Evolutionary conservation across 2,329 filamentous ascomycete species (phyloP).

Genomic region (Alternaria sp.): DNA sequence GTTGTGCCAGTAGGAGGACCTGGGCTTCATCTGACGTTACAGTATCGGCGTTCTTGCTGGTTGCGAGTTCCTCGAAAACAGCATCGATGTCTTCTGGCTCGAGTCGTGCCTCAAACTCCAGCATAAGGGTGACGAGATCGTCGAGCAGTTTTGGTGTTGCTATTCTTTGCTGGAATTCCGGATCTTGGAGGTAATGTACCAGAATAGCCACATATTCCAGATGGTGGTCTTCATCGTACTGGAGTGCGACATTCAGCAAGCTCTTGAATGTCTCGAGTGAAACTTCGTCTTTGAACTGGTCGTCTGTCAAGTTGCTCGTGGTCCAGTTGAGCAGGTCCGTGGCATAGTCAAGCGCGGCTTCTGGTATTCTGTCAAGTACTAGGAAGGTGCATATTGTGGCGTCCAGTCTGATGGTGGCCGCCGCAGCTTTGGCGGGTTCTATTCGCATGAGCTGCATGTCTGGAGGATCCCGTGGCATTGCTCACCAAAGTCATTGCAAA

Average conservation of each 20-base stretch:
- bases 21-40: conserved; percentile 34
- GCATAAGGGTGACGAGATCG: conserved; percentile 40
- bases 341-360: conserved; percentile 46
- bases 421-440: conserved; percentile 49
- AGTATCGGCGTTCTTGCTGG: conserved; percentile 36
- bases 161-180: conserved; percentile 46
- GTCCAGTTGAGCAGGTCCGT: conserved; percentile 48
- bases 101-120: conserved; percentile 44
- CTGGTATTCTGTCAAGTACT: conserved; percentile 37
- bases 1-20: conserved; percentile 41
- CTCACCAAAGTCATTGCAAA: conserved; percentile 54
- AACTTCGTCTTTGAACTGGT: conserved; percentile 42
- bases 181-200: conserved; percentile 48
- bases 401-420: conserved; percentile 48
- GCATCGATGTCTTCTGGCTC: conserved; percentile 35
- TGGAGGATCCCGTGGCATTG: conserved; percentile 11
- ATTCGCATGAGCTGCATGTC: conserved; percentile 22
- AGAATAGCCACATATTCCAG: conserved; percentile 44
- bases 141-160: conserved; percentile 41
- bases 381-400: conserved; percentile 38
- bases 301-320: conserved; percentile 46
- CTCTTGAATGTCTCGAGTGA: conserved; percentile 41
- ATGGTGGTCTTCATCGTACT: conserved; percentile 48
- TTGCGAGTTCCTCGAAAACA: conserved; percentile 41
- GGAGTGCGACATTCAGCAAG: conserved; percentile 38